These are phyloP conservation scores for Vigna unguiculata DNA, from an alignment of 306 rosid genomes.

Conservation along the genomic window DNA sequence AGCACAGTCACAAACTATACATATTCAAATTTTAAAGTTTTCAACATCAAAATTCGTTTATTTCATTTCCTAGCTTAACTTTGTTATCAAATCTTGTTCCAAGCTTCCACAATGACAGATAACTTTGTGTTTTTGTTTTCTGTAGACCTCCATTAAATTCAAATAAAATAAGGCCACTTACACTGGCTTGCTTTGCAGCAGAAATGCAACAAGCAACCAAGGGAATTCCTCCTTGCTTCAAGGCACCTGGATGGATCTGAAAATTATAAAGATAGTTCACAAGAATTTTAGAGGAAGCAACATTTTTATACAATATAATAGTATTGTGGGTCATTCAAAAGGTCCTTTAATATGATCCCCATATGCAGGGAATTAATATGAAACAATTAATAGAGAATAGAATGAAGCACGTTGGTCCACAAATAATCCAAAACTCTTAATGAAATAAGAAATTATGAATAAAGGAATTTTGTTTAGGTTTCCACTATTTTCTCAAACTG, in stretches of 20 bases:
- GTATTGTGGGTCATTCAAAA: conserved; percentile 20
- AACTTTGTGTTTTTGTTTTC: conserved; percentile 14
- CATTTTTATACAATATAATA: conserved; percentile 24
- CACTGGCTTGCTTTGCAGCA: conserved; percentile 91
- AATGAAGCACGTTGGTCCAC: conserved; percentile 15
- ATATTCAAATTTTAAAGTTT: conserved; percentile 27
- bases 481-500: conserved; percentile 23
- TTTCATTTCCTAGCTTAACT: conserved; percentile 15
- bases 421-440: conserved; percentile 8
- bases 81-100: conserved; percentile 14
- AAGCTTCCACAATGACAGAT: conserved; percentile 23
- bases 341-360: background rate
- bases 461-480: background rate
- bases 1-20: conserved; percentile 22
- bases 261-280: conserved; percentile 43
- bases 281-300: conserved; percentile 34
- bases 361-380: conserved; percentile 8
- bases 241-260: conserved; percentile 96
- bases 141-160: conserved; percentile 25
- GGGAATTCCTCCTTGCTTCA: conserved; percentile 85
- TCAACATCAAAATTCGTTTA: conserved; percentile 10
- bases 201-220: conserved; percentile 88
- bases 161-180: conserved; percentile 55
- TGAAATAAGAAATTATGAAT: background rate
- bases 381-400: background rate